A percentile compares a stretch with the other conserved stretches of the same genome.
Evolutionary conservation across 192 early-diverging fungal species (phyloP).

Genomic region (Chytriomyces confervae): DNA sequence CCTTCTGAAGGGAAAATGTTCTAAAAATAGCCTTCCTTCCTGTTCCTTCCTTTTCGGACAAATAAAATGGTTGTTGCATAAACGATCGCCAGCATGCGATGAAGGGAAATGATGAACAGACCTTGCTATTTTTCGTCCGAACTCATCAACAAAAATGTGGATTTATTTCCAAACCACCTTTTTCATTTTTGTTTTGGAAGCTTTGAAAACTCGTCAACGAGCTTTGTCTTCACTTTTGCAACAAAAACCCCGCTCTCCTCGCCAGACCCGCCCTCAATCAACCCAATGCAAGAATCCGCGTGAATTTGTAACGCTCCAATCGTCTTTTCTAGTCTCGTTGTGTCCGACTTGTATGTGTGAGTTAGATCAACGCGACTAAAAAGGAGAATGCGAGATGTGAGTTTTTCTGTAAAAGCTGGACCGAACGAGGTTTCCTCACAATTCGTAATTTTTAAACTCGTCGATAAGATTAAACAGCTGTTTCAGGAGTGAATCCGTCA

Average conservation of each 20-base stretch:
- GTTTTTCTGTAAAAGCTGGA: slow-evolving; percentile 5
- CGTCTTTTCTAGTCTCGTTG: slow-evolving; percentile 70
- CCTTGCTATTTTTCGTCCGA: not conserved
- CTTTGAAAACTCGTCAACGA: slow-evolving; percentile 40
- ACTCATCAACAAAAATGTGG: not conserved
- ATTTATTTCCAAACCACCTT: no score
- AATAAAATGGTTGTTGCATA: not conserved
- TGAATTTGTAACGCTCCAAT: slow-evolving; percentile 37
- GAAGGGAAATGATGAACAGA: not conserved
- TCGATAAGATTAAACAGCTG: slow-evolving; percentile 63
- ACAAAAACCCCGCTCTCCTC: slow-evolving; percentile 57
- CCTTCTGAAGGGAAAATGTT: not conserved
- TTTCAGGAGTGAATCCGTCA: slow-evolving; percentile 58
- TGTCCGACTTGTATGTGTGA: slow-evolving; percentile 42
- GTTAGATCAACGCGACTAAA: slow-evolving; percentile 67
- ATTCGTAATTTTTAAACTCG: slow-evolving; percentile 64
- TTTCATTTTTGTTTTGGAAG: no score
- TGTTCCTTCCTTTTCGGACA: not conserved
- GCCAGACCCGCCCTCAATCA: slow-evolving; percentile 38
- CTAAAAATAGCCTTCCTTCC: not conserved
- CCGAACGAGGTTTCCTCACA: slow-evolving; percentile 40
- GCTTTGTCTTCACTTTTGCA: slow-evolving; percentile 46
- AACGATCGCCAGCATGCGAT: not conserved
- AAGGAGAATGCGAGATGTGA: not conserved
- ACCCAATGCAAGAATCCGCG: slow-evolving; percentile 36